Base-by-base conservation (phyloP, 2,329 filamentous ascomycete species). In the Didymella glomerata region DNA sequence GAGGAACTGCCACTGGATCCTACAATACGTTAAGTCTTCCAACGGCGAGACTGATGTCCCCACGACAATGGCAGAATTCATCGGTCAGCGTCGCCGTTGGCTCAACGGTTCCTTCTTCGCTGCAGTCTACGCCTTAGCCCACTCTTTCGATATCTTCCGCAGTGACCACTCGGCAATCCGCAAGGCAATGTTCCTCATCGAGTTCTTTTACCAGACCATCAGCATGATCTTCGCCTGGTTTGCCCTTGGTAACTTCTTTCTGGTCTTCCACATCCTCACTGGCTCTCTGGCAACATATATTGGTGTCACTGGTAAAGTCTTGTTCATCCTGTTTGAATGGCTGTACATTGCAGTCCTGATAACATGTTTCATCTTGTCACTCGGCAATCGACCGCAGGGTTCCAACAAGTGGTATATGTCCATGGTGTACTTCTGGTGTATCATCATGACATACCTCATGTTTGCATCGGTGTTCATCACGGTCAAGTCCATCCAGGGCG, bases 141-240 rank as follows among this genome's bases (percentile, higher is more conserved):
- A 99, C 79, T 97, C 96, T 77, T 94, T 96, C 80, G 90, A 98
- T 74, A 93, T 99, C 77, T 96, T 94, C 86, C 88, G 95, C 59
- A 96, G 92, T 64, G 90, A 93, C 71, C 95, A 99, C 78, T 94
- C 90, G 25, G 84, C 93, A 70, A 73, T 96, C 41, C 88, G 95
- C 68, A 97, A 98, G 78, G 81, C 94, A 60, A 92, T 91, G 84
- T 91, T 99, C 78, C 86, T 97, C 70, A 79, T 98, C 67, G 95
- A 99, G 76, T 98, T 97, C 77, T 82, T 90, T 67, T 99, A 97
- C 81, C 93, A 97, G 78, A 95, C 92, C 1, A 85, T 94, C 78
- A 96, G 92, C 83, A 97, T 98, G 92, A 85, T 99, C 73, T 99
- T 98, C 77, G 93, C 95, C 52, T 99, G 95, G 95, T 98, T 99